Percentiles rank a stretch among this genome's conserved stretches.
Conservation (phyloP, 2,329 filamentous ascomycete species). For the Trichocomaceae sp. region DNA sequence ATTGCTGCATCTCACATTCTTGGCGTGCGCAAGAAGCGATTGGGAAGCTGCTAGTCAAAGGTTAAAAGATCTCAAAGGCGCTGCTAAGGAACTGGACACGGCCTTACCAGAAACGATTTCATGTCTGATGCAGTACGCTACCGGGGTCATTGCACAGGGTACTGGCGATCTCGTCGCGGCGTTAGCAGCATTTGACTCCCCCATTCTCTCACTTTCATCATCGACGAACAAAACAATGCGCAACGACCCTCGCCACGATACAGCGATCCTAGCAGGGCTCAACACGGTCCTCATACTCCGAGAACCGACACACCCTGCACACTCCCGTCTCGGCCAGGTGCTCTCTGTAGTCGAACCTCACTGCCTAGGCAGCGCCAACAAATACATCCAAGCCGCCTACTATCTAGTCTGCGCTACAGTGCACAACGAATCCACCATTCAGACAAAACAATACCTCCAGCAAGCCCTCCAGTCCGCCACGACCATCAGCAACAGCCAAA, state of each 20-base stretch:
- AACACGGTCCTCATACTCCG: conserved; percentile 69
- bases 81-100: conserved; percentile 40
- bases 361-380: conserved; percentile 63
- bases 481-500: conserved; percentile 65
- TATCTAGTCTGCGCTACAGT: conserved; percentile 67
- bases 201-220: conserved; percentile 50
- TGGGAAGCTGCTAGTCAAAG: conserved; percentile 59
- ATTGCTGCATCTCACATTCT: conserved; percentile 63
- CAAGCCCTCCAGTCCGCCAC: conserved; percentile 64
- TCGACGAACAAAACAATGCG: conserved; percentile 32
- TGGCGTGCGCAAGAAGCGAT: conserved; percentile 63
- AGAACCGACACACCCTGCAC: conserved; percentile 51
- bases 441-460: conserved; percentile 72
- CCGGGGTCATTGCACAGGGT: conserved; percentile 69
- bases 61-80: conserved; percentile 48
- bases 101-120: conserved; percentile 37
- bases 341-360: conserved; percentile 61
- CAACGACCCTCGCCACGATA: conserved; percentile 53
- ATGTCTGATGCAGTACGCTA: conserved; percentile 62
- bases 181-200: conserved; percentile 58
- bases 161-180: conserved; percentile 66
- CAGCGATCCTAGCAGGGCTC: conserved; percentile 56
- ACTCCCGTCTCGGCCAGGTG: conserved; percentile 53
- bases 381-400: conserved; percentile 70
- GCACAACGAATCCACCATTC: conserved; percentile 61